These are phyloP conservation scores for Colletotrichum brevisporum DNA, from an alignment of 2,329 filamentous ascomycete species.

Conservation along the genomic window DNA sequence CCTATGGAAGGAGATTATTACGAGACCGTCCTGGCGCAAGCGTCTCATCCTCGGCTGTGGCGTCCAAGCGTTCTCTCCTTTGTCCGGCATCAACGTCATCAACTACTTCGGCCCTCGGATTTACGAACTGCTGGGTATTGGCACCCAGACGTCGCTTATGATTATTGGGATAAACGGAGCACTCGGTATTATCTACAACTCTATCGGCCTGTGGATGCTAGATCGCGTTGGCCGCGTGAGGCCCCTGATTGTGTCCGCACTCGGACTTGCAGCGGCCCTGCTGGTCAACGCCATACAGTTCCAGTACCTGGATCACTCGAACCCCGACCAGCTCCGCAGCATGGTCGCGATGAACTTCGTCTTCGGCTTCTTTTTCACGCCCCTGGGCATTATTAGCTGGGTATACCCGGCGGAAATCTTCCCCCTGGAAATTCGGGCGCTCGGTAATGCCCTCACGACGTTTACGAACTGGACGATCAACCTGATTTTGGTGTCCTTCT, in stretches of 20 bases:
- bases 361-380: conserved; percentile 48
- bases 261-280: conserved; percentile 46
- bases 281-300: conserved; percentile 49
- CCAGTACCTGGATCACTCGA: conserved; percentile 45
- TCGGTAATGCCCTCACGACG: conserved; percentile 48
- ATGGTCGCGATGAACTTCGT: conserved; percentile 53
- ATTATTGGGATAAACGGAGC: conserved; percentile 66
- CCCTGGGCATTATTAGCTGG: conserved; percentile 60
- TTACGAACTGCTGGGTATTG: conserved; percentile 60
- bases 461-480: conserved; percentile 50
- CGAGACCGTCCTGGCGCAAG: conserved; percentile 59
- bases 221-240: conserved; percentile 64
- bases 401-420: conserved; percentile 57
- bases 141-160: conserved; percentile 60
- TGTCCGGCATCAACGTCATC: conserved; percentile 56
- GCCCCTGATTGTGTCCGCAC: conserved; percentile 59
- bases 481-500: conserved; percentile 64
- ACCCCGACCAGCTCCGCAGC: conserved; percentile 45
- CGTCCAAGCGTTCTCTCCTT: conserved; percentile 64
- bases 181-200: conserved; percentile 63
- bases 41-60: conserved; percentile 62
- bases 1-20: conserved; percentile 57
- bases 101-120: conserved; percentile 54
- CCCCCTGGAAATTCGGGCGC: conserved; percentile 50
- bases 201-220: conserved; percentile 59